Conservation (phyloP, 1,284 basidiomycete genomes). For the Trametes sp. region DNA sequence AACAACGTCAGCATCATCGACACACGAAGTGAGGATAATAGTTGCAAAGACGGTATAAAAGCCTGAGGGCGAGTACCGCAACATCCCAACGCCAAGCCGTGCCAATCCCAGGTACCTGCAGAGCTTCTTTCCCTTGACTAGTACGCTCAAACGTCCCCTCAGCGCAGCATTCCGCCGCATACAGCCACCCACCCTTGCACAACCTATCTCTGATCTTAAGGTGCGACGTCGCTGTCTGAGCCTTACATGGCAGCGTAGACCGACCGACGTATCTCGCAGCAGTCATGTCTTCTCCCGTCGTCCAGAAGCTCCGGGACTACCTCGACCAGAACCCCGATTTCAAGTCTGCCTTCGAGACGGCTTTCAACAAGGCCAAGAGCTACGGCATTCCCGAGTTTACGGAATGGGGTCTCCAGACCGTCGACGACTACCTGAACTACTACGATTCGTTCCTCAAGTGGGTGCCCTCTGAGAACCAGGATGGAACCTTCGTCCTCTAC, state of each 20-base stretch:
- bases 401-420: slow-evolving; percentile 19
- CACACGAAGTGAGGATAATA: no score
- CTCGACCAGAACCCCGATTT: slow-evolving; percentile 22
- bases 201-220: no score
- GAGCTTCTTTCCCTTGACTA: neutral
- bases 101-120: neutral
- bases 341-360: slow-evolving; percentile 24
- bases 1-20: no score
- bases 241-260: no score
- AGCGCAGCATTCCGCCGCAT: no score
- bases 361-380: slow-evolving; percentile 22
- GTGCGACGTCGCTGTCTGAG: no score
- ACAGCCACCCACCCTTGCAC: no score
- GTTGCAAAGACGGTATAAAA: no score
- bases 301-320: slow-evolving; percentile 26
- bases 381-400: slow-evolving; percentile 25
- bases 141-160: neutral
- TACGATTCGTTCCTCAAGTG: slow-evolving; percentile 27
- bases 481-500: slow-evolving; percentile 24
- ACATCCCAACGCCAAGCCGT: neutral
- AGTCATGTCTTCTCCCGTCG: slow-evolving; percentile 15
- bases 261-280: no score
- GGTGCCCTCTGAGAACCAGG: slow-evolving; percentile 25
- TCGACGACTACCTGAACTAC: slow-evolving; percentile 29
- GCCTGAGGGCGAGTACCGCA: neutral